A percentile compares a stretch with the other conserved stretches of the same genome.
phyloP scores from a whole-genome alignment of 495 filamentous ascomycete genomes.

The Bombardia bombarda region DNA sequence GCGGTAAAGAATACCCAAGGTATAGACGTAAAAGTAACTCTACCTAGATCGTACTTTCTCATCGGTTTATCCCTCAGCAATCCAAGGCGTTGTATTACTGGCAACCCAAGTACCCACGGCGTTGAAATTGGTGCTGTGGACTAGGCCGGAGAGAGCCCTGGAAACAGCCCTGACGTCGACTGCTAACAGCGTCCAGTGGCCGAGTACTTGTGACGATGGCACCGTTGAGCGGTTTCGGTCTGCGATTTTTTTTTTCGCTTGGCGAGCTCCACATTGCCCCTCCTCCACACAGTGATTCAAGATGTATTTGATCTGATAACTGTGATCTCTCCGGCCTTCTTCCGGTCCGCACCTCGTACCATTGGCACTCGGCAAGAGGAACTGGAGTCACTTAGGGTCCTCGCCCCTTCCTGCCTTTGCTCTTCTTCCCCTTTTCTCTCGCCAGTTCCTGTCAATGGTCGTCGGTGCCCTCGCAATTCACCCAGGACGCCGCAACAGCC shows the following conservation, averaged over 20 bases:
- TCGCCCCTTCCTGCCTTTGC: slow-evolving; percentile 6
- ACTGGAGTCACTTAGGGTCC: slow-evolving; percentile 12
- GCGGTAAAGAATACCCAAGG: too few species aligned
- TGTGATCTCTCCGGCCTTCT: slow-evolving; percentile 12
- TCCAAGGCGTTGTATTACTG: too few species aligned
- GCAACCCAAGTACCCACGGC: too few species aligned
- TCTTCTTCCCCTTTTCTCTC: slow-evolving; percentile 8
- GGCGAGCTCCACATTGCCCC: slow-evolving; percentile 11
- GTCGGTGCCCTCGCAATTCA: slow-evolving; percentile 15
- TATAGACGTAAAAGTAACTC: too few species aligned
- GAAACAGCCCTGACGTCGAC: too few species aligned
- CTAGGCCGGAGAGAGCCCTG: too few species aligned
- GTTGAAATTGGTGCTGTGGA: too few species aligned
- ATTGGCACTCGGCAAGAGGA: slow-evolving; percentile 17
- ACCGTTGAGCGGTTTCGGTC: slow-evolving; percentile 27
- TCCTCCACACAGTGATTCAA: slow-evolving; percentile 19
- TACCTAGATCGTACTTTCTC: too few species aligned
- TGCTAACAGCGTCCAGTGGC: too few species aligned
- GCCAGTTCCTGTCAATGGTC: slow-evolving; percentile 24
- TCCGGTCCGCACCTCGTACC: slow-evolving; percentile 11
- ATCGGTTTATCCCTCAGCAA: too few species aligned
- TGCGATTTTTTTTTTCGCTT: slow-evolving; percentile 22
- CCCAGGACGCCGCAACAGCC: not conserved
- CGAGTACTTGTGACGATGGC: too few species aligned
- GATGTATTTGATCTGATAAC: slow-evolving; percentile 1